Evolutionary conservation across 768 basidiomycete species (phyloP), one percentile per base, ranked within the genome.

Genomic region (Boletus rubescentipes): DNA sequence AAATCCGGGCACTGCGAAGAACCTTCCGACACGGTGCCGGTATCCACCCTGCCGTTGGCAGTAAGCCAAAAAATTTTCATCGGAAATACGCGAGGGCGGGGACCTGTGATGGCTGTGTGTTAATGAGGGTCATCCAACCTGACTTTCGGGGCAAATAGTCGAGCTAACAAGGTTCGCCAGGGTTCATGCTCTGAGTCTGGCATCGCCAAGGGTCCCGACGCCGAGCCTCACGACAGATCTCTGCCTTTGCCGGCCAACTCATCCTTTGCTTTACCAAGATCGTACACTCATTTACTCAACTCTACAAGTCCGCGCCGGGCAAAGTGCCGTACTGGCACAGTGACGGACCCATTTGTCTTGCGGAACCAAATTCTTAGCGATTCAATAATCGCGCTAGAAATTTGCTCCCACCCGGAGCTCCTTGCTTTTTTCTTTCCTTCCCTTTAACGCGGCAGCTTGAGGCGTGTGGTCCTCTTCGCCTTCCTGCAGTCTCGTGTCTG

Each of bases 11-110:
- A 23, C 37, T n/a, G 43, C 38, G 18, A 55, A 48, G 39, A 46
- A 53, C 7, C 32, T 44, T n/a, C 40, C 55, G 55, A 53, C 54
- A 53, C 49, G 31, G 55, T 52, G 49, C 53, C 54, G 58, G 47
- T 53, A 53, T 46, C 32, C 36, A 54, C 55, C 55, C 61, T 65
- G 57, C 61, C 62, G 59, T 57, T 59, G 53, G 51, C 49, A 43
- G 56, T 56, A 53, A 45, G 40, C 54, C 61, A 59, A 63, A 70
- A 71, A 69, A 61, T 15, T 71, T 71, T 70, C 65, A 61, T 53
- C 69, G 71, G 69, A 59, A 64, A 72, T 71, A 72, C 64, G 69
- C 69, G 69, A 72, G 53, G 63, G 69, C 69, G 69, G 69, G 69
- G 69, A 71, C 69, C 69, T 71, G 60, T 55, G 65, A 71, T 61